These are phyloP conservation scores for Lactarius sanguifluus DNA, from an alignment of 768 basidiomycete species.

Conservation along the genomic window DNA sequence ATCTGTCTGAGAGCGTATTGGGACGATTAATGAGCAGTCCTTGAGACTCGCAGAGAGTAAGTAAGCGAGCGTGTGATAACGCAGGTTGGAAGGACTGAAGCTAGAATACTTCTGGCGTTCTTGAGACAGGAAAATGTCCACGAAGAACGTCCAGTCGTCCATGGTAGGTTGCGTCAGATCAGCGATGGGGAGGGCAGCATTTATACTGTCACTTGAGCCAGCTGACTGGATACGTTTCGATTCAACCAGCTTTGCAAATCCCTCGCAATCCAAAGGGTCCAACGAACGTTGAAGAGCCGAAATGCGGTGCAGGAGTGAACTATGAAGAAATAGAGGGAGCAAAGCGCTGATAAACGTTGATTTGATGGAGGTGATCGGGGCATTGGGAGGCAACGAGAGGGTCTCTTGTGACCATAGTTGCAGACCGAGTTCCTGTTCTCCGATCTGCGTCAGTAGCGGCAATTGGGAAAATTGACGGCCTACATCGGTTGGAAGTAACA, in stretches of 20 bases:
- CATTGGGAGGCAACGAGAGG: constrained; percentile 9
- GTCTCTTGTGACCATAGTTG: constrained; percentile 21
- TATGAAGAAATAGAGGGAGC: constrained; percentile 47
- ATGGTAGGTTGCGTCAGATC: constrained; percentile 51
- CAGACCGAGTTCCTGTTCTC: constrained; percentile 10
- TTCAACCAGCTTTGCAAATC: constrained; percentile 18
- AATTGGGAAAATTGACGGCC: constrained; percentile 31
- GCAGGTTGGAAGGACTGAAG: constrained; percentile 47
- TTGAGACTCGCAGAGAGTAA: constrained; percentile 93
- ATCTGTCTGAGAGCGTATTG: constrained; percentile 38
- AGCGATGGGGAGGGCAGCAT: not conserved
- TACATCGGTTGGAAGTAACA: constrained; percentile 59
- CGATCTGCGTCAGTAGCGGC: constrained; percentile 15
- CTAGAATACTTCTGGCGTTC: constrained; percentile 40
- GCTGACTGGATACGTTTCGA: not conserved
- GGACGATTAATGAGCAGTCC: constrained; percentile 81
- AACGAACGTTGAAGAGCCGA: constrained; percentile 23
- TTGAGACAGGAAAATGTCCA: constrained; percentile 50
- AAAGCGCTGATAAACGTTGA: constrained; percentile 53
- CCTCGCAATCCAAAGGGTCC: constrained; percentile 27
- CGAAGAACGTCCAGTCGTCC: constrained; percentile 64
- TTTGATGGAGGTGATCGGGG: constrained; percentile 36
- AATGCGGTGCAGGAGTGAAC: constrained; percentile 32
- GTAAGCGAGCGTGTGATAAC: constrained; percentile 70
- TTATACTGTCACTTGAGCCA: not conserved